These are phyloP conservation scores for Fonsecaea monophora DNA, from an alignment of 2,329 filamentous ascomycete genomes.

Conservation along the genomic window DNA sequence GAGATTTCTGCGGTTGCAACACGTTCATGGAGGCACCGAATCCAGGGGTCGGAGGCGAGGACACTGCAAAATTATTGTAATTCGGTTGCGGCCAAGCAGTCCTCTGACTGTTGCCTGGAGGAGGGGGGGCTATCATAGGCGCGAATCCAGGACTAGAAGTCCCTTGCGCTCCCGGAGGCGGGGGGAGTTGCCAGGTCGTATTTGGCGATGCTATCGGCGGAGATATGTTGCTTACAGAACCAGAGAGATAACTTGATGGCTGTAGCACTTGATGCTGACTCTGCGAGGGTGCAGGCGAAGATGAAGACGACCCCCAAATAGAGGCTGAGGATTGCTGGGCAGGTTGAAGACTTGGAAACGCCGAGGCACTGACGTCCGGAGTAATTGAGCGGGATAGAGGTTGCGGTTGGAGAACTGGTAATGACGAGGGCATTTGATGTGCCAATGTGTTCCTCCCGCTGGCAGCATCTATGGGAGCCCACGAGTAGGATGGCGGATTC, in stretches of 20 bases:
- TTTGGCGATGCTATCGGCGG: constrained; percentile 26
- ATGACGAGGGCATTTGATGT: constrained; percentile 30
- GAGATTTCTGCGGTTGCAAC: constrained; percentile 39
- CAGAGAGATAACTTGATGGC: constrained; percentile 23
- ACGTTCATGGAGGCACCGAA: constrained; percentile 37
- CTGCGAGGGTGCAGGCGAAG: constrained; percentile 23
- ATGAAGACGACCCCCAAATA: constrained; percentile 35
- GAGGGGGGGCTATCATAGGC: constrained; percentile 44
- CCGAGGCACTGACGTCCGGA: constrained; percentile 57
- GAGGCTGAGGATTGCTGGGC: constrained; percentile 45
- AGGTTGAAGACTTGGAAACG: constrained; percentile 57
- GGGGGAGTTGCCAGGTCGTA: constrained; percentile 34
- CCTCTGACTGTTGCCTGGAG: constrained; percentile 38
- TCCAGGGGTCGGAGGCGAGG: constrained; percentile 22
- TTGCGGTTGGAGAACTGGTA: constrained; percentile 40
- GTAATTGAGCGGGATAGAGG: constrained; percentile 56
- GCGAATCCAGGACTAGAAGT: constrained; percentile 7
- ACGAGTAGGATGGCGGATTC: constrained; percentile 51
- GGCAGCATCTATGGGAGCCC: constrained; percentile 47
- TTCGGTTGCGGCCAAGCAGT: constrained; percentile 34
- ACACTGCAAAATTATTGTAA: constrained; percentile 28
- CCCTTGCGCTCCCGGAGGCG: constrained; percentile 25
- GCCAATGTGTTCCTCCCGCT: constrained; percentile 39
- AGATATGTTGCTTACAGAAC: constrained; percentile 25
- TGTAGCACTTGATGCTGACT: constrained; percentile 31